Evolutionary conservation across 2,329 filamentous ascomycete species (phyloP).

Genomic region (Sarocladium kiliense): DNA sequence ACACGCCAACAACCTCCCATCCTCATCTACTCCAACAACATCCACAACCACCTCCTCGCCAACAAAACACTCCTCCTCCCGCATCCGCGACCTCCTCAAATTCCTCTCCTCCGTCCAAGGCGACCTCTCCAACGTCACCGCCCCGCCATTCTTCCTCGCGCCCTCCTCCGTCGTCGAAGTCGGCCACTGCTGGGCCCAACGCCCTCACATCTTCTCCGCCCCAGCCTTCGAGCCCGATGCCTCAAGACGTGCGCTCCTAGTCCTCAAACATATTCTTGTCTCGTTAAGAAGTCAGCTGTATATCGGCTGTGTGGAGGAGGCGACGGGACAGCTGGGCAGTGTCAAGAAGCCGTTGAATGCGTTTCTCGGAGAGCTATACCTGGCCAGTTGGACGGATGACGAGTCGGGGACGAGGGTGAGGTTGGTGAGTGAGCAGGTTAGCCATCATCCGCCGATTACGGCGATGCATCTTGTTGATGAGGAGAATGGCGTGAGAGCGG

Average conservation of each 20-base stretch:
- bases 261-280: conserved; percentile 42
- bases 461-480: conserved; percentile 43
- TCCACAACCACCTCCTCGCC: neutral
- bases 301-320: conserved; percentile 21
- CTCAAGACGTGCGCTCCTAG: conserved; percentile 37
- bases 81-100: conserved; percentile 16
- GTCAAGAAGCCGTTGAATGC: conserved; percentile 51
- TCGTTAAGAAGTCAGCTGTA: conserved; percentile 43
- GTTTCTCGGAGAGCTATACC: conserved; percentile 46
- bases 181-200: conserved; percentile 44
- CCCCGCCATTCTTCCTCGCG: conserved; percentile 43
- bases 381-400: conserved; percentile 32
- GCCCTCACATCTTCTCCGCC: conserved; percentile 41
- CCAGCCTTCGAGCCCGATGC: conserved; percentile 38
- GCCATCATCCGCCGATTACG: conserved; percentile 48
- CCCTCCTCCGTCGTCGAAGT: conserved; percentile 46
- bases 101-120: conserved; percentile 30
- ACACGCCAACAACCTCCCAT: neutral
- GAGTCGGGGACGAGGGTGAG: conserved; percentile 22
- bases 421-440: conserved; percentile 39
- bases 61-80: conserved; percentile 8
- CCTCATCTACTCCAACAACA: neutral
- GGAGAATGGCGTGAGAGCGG: conserved; percentile 37
- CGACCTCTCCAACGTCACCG: conserved; percentile 47
- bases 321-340: conserved; percentile 25